Conservation (phyloP, 257 asterid species). For the Fraxinus excelsior region DNA sequence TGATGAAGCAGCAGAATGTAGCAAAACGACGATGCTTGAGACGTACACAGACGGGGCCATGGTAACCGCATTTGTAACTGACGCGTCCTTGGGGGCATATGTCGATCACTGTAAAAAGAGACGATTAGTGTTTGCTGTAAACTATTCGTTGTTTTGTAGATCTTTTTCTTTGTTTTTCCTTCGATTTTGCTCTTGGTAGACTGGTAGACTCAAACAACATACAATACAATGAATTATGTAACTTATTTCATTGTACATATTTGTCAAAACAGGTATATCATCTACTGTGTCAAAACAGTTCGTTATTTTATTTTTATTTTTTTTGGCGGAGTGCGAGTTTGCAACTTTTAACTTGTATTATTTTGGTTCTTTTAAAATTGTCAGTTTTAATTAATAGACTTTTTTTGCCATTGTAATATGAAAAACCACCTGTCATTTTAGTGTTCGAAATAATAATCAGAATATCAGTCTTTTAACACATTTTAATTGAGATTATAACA, state of each 20-base stretch:
- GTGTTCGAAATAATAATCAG: too few relatives aligned
- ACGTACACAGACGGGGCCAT: slow-evolving; percentile 87
- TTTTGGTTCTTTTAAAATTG: background rate
- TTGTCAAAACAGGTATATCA: background rate
- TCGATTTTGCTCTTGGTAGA: background rate
- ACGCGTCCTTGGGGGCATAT: background rate
- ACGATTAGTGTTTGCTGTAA: background rate
- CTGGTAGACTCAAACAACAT: background rate
- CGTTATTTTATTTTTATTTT: too few relatives aligned
- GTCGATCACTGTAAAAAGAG: background rate
- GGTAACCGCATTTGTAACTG: slow-evolving; percentile 38
- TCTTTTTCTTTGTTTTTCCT: background rate
- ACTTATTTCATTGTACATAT: background rate
- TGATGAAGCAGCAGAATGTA: slow-evolving; percentile 57
- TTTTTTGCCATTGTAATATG: too few relatives aligned
- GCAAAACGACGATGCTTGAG: slow-evolving; percentile 70
- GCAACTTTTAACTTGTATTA: background rate
- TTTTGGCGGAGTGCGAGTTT: background rate
- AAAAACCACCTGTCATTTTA: too few relatives aligned
- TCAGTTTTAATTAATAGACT: too few relatives aligned
- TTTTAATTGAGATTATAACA: too few relatives aligned
- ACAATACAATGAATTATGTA: background rate
- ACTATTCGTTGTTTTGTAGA: background rate
- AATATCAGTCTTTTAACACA: too few relatives aligned
- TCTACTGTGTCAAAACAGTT: background rate